Evolutionary conservation across 306 rosid genomes (phyloP).

Genomic region (Fagus sylvatica): DNA sequence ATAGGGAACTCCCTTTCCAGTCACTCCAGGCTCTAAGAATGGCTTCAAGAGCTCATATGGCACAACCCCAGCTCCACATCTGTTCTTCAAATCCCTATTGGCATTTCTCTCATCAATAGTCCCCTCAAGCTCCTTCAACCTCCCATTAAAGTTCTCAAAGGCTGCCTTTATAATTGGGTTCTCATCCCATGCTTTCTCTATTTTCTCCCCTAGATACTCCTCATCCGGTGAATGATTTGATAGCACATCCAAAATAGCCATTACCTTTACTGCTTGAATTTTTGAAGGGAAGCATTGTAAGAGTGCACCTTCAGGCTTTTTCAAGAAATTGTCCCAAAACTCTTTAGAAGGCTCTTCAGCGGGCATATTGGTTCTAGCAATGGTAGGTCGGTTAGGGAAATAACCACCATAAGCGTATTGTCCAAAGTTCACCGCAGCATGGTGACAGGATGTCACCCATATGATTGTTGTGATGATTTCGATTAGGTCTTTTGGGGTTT

Average conservation of each 20-base stretch:
- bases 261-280: slow-evolving; percentile 39
- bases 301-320: slow-evolving; percentile 35
- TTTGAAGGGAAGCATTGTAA: slow-evolving; percentile 42
- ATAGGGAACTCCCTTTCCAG: slow-evolving; percentile 74
- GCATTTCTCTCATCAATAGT: slow-evolving; percentile 35
- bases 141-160: slow-evolving; percentile 41
- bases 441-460: slow-evolving; percentile 55
- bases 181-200: slow-evolving; percentile 45
- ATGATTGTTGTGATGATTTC: slow-evolving; percentile 36
- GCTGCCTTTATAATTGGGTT: slow-evolving; percentile 36
- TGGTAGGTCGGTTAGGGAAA: slow-evolving; percentile 49
- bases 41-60: slow-evolving; percentile 71
- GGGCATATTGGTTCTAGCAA: slow-evolving; percentile 36
- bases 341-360: slow-evolving; percentile 34
- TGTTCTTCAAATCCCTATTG: slow-evolving; percentile 10
- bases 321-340: slow-evolving; percentile 29
- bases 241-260: slow-evolving; percentile 43
- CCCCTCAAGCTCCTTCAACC: slow-evolving; percentile 40
- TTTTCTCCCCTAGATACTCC: slow-evolving; percentile 36
- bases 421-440: slow-evolving; percentile 68
- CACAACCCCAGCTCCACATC: slow-evolving; percentile 45
- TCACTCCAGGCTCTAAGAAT: slow-evolving; percentile 58
- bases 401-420: slow-evolving; percentile 45
- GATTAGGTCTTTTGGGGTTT: slow-evolving; percentile 34
- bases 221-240: slow-evolving; percentile 51